phyloP scores from a whole-genome alignment of 495 filamentous ascomycete species.

The Podospora pseudopauciseta region DNA sequence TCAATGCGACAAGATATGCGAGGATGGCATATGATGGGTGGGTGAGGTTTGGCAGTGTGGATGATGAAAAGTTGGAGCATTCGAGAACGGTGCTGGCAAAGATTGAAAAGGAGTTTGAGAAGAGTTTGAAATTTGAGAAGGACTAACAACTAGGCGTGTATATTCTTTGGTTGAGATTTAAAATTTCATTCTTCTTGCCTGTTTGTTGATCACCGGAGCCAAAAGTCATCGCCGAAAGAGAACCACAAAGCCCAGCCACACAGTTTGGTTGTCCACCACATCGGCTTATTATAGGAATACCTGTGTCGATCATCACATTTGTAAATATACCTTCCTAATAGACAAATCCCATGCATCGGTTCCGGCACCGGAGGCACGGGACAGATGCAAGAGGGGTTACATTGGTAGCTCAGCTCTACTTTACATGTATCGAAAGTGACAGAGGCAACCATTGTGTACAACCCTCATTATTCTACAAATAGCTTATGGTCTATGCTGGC shows the following conservation, averaged over 20 bases:
- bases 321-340: background rate
- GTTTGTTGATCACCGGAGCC: background rate
- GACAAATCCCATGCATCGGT: constrained; percentile 1
- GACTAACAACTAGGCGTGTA: background rate
- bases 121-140: background rate
- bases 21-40: constrained; percentile 38
- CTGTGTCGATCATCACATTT: background rate
- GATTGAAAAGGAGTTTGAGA: background rate
- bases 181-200: no score
- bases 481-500: background rate
- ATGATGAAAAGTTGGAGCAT: constrained; percentile 28
- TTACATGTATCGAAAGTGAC: background rate
- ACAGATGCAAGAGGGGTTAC: constrained; percentile 1
- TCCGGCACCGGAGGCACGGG: background rate
- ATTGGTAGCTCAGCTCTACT: background rate
- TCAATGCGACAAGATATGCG: constrained; percentile 36
- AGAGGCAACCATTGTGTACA: background rate
- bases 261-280: background rate
- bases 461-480: background rate
- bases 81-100: background rate
- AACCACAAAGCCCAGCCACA: background rate
- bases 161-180: no score
- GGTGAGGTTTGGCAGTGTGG: constrained; percentile 36
- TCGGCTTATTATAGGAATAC: background rate
- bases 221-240: background rate